Evolutionary conservation across 352 stramenopile species (phyloP), one percentile per base, ranked within the genome.

Genomic region (Globisporangium canariense): DNA sequence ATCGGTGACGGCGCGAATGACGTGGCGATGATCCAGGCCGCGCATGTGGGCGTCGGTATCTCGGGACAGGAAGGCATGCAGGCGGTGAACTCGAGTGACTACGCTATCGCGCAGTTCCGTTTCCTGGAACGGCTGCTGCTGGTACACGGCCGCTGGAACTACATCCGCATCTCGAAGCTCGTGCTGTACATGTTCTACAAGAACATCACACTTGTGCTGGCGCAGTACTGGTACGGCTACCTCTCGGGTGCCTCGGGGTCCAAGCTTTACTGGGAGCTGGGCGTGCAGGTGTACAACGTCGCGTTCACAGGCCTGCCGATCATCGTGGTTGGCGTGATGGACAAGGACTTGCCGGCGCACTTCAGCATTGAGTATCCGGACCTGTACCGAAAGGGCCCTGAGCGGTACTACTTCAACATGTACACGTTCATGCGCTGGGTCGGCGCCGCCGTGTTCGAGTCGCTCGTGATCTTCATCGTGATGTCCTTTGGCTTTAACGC

Each of bases 1-100:
- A 97, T 98, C 41, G 92, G 94, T 60, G 94, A 98, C 61, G 94
- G 94, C 67, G 94, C 94, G 0, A 98, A 98, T 65, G 94, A 98
- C 66, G 94, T 98, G 3, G 84, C 87, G 32, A 98, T 98, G 94
- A 97, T 98, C 54, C 89, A 98, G 70, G 91, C 92, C 4, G 93
- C 90, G 10, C 90, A 98, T 36, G 83, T 98, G 2, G 95, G 94
- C 10, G 87, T 98, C 2, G 95, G 94, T 25, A 98, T 98, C 50
- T 94, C 81, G 11, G 95, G 95, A 14, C 93, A 98, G 62, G 94
- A 98, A 80, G 95, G 95, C 7, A 93, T 96, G 75, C 95, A 98
- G 51, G 94, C 95, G 16, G 94, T 98, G 13, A 98, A 98, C 71
- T 93, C 93, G 36, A 91, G 86, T 53, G 93, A 98, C 73, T 98